Base-by-base conservation (phyloP, 805 yeast species). In the Pichia nanzhaoensis region DNA sequence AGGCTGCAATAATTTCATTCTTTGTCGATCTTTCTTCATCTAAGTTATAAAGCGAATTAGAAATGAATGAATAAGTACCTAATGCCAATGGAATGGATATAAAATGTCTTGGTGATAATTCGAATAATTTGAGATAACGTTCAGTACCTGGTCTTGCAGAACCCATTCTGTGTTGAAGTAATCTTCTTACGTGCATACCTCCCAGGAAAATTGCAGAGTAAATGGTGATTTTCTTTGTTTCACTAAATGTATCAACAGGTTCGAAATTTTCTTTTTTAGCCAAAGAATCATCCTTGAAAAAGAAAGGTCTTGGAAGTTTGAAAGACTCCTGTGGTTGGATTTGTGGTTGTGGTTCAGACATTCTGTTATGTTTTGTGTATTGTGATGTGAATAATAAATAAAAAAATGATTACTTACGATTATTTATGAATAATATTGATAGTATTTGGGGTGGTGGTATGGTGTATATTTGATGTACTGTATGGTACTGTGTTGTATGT, bases 61-160 rank as follows among this genome's bases (percentile, higher is more conserved):
- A 57, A 9, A 64, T 45, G 44, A 65, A 64, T 12, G 60, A 44
- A 36, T 62, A 64, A n/a, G 63, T 51, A 33, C 61, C 63, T 10
- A 59, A 42, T 4, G 64, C 66, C 27, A 65, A 34, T 19, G 70
- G 69, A 38, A 63, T 55, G 3, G 64, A 60, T 35, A 60, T 39
- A 30, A 65, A 58, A 41, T 65, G 67, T 45, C 57, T 52, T 41
- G 52, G 56, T 5, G 49, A 42, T 22, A 64, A 46, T 44, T 61
- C 62, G 44, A 65, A 63, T 38, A 64, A 41, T 9, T 57, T 47
- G 32, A 64, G 50, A 45, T 64, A 64, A 35, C 60, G 51, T n/a
- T 61, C 63, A 38, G 56, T 56, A 45, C 70, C 66, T 9, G 70
- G 68, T 58, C 69, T 61, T 2, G 67, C 64, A 10, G 67, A 54